These are phyloP conservation scores for Spathaspora passalidarum DNA, from an alignment of 805 yeast species.

Conservation along the genomic window DNA sequence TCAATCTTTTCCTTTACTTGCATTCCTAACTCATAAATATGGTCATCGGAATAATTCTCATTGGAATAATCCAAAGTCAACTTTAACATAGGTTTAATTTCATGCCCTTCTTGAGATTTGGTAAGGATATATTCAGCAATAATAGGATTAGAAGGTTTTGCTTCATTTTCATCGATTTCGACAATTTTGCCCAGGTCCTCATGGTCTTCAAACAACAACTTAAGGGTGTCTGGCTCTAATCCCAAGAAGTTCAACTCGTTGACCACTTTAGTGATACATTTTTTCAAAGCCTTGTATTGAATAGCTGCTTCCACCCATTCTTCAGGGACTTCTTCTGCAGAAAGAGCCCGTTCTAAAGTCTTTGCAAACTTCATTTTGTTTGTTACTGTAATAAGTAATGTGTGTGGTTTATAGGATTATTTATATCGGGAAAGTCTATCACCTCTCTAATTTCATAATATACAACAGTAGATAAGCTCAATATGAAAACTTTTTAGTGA, in stretches of 20 bases:
- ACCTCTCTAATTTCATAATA: neutral
- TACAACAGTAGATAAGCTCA: neutral
- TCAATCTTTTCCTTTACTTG: slow-evolving; percentile 27
- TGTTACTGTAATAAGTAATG: neutral
- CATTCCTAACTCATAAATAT: slow-evolving; percentile 27
- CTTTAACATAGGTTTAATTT: slow-evolving; percentile 37
- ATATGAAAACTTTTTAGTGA: neutral
- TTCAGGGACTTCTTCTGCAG: slow-evolving; percentile 58
- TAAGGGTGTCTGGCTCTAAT: slow-evolving; percentile 44
- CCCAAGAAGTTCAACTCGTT: slow-evolving; percentile 61
- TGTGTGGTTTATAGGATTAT: neutral
- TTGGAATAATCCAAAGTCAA: slow-evolving; percentile 32
- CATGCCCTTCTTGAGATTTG: slow-evolving; percentile 20
- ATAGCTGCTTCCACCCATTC: slow-evolving; percentile 70
- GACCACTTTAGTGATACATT: slow-evolving; percentile 63
- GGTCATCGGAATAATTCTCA: slow-evolving; percentile 28
- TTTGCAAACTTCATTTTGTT: slow-evolving; percentile 71
- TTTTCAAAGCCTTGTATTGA: slow-evolving; percentile 68
- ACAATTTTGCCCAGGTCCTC: slow-evolving; percentile 16
- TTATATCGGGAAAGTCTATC: neutral
- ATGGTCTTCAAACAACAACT: slow-evolving; percentile 31
- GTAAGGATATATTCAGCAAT: slow-evolving; percentile 42
- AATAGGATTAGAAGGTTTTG: slow-evolving; percentile 35
- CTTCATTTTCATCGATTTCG: slow-evolving; percentile 31
- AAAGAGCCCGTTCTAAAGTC: slow-evolving; percentile 59